Base-by-base conservation (phyloP, 1,284 basidiomycete genomes). In the Naganishia sp. region DNA sequence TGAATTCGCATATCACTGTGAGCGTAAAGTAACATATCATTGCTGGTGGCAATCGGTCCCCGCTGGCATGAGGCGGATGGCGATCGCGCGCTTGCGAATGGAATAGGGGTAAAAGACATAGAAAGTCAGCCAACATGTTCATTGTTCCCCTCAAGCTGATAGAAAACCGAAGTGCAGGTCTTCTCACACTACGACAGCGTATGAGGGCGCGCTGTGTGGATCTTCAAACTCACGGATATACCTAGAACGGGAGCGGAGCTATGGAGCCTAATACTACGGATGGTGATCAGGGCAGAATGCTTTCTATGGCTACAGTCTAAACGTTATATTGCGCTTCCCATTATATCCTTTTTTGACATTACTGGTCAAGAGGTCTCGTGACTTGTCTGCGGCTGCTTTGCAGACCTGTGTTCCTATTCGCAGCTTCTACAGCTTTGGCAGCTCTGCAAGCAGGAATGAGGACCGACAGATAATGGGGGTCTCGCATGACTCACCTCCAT, bases 401-500 rank as follows among this genome's bases (percentile, higher is more conserved):
- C 13, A 61, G 31, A 3, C 46, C 46, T 28, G 25, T 32, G 25
- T 50, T 61, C 39, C 49, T 50, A 15, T 35, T 61, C 11, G 39
- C 49, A 25, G 57, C 57, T 61, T 61, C 57, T 35, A 42, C 7
- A 15, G 57, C 32, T 50, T 61, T 61, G 21, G 57, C 57, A 9
- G 47, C 57, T 42, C 57, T 61, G 32, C 11, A 41, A 42, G 31
- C 21, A 7, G 18, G 43, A 32, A 21, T 60, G n/a, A 60, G 46
- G 13, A 39, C 28, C 6, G 6, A 17, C 25, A 15, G 13, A 15
- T 28, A n/a, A 52, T 17, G 15, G 9, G 31, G 25, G n/a, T 21
- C 31, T 21, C 17, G 31, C 3, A 3, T 15, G 21, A 21, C 57
- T 55, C 25, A 66, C 65, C 66, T 50, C 91, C 91, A 94, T 79